A percentile compares a stretch with the other conserved stretches of the same genome.
Conservation (phyloP, 2,329 filamentous ascomycete species). For the Ceratocystis colombiana region DNA sequence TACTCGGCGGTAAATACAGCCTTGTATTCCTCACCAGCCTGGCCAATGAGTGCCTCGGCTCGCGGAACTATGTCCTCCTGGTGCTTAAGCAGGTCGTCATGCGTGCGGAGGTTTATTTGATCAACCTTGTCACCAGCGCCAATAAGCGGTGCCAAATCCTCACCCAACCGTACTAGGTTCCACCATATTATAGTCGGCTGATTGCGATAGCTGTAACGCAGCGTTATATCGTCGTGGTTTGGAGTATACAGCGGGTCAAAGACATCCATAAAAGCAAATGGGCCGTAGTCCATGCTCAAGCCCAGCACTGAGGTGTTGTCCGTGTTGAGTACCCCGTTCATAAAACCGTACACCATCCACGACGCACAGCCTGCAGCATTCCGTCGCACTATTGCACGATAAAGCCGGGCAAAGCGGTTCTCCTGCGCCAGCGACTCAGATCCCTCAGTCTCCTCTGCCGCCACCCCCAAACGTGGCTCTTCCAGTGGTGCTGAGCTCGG, state of each 20-base stretch:
- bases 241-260: slow-evolving; percentile 93
- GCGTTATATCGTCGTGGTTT: slow-evolving; percentile 84
- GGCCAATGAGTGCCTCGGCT: slow-evolving; percentile 73
- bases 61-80: slow-evolving; percentile 60
- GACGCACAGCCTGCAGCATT: slow-evolving; percentile 82
- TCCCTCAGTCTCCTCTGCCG: slow-evolving; percentile 54
- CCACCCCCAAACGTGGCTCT: slow-evolving; percentile 44
- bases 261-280: slow-evolving; percentile 95
- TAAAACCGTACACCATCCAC: slow-evolving; percentile 99
- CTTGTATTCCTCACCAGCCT: slow-evolving; percentile 78
- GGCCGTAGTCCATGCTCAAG: slow-evolving; percentile 85
- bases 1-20: slow-evolving; percentile 82
- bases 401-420: slow-evolving; percentile 79
- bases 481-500: slow-evolving; percentile 30
- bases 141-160: slow-evolving; percentile 78
- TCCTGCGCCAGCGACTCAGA: slow-evolving; percentile 53
- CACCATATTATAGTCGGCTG: slow-evolving; percentile 97
- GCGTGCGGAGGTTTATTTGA: slow-evolving; percentile 47
- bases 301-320: slow-evolving; percentile 92
- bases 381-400: slow-evolving; percentile 72
- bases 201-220: slow-evolving; percentile 86
- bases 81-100: slow-evolving; percentile 16
- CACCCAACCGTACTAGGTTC: slow-evolving; percentile 87
- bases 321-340: slow-evolving; percentile 95
- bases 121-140: slow-evolving; percentile 67